A percentile compares a stretch with the other conserved stretches of the same genome.
Evolutionary conservation across 148 eudicot species (phyloP).

Genomic region (Beta vulgaris): DNA sequence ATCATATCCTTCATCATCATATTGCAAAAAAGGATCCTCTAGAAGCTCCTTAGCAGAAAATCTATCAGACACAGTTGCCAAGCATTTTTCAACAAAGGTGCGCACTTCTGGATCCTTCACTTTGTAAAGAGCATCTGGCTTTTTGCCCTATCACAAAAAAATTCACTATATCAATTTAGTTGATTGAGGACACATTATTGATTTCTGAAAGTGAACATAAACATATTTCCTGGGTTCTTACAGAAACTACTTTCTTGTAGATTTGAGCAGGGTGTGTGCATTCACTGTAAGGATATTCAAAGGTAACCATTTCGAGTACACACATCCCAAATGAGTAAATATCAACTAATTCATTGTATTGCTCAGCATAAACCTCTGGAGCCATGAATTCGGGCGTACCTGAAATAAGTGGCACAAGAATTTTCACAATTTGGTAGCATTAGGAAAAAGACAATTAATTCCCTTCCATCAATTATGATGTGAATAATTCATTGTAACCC

Average conservation of each 20-base stretch:
- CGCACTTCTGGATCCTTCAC: conserved; percentile 36
- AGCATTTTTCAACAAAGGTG: conserved; percentile 39
- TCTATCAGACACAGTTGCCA: conserved; percentile 33
- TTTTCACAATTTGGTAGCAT: conserved; percentile 9
- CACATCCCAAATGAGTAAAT: conserved; percentile 43
- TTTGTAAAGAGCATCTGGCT: conserved; percentile 38
- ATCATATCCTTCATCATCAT: conserved; percentile 28
- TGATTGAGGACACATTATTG: not conserved
- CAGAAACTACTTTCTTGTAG: conserved; percentile 42
- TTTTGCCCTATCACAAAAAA: conserved; percentile 33
- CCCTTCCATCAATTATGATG: not conserved
- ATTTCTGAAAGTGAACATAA: not conserved
- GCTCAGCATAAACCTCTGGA: conserved; percentile 40
- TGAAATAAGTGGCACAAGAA: conserved; percentile 17
- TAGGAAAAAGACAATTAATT: not conserved
- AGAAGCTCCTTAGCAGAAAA: conserved; percentile 39
- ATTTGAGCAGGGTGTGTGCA: conserved; percentile 37
- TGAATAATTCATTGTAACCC: conserved; percentile 19
- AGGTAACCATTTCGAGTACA: conserved; percentile 38
- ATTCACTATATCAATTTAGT: not conserved
- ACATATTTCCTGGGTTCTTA: conserved; percentile 19
- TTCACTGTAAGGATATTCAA: conserved; percentile 41
- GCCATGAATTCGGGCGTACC: conserved; percentile 45
- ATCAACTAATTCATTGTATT: conserved; percentile 42
- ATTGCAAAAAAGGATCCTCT: conserved; percentile 36